Evolutionary conservation across 495 filamentous ascomycete species (phyloP), one percentile per base, ranked within the genome.

Genomic region (Ascobolus immersus): DNA sequence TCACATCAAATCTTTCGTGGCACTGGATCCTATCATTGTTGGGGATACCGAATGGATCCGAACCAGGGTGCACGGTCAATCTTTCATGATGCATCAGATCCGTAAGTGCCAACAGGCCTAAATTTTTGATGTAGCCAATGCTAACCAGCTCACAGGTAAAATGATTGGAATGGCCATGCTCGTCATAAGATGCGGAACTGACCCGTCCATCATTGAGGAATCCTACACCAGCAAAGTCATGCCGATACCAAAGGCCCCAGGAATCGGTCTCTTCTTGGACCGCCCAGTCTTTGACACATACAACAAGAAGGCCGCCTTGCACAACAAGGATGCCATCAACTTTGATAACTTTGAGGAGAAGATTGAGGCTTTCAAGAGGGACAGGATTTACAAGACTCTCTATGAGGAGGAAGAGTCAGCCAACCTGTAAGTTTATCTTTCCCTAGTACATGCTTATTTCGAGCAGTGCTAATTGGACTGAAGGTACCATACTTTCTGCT

Each of bases 71-170:
- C 89, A 94, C 52, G 86, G 86, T 0, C 86, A 96, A 54, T 80
- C 72, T 38, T 96, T 96, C 62, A 96, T 96, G 86, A 96, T 96
- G 86, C 86, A 96, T 51, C 86, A 96, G 53, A 96, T 96, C 52
- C 74, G 86, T 38, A 93, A 92, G 54, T 20, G 27, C 10, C 7
- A 9, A 14, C 20, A 27, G 9, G 11, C n/a, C 29, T 6, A 9
- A 17, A 19, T 6, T n/a, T n/a, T n/a, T 2, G 8, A 11, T n/a
- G 13, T 21, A 18, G 22, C 20, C 21, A 19, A 26, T 15, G 10
- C 19, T 17, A 15, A 32, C 29, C 14, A 7, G 10, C 11, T 20
- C 33, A 35, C 4, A 39, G 37, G 37, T 3, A 44, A 44, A 33
- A 96, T 96, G 86, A 76, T 96, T 11, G 77, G 73, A 39, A 81